These are phyloP conservation scores for Cornus florida DNA, from an alignment of 148 eudicot genomes.

Conservation along the genomic window DNA sequence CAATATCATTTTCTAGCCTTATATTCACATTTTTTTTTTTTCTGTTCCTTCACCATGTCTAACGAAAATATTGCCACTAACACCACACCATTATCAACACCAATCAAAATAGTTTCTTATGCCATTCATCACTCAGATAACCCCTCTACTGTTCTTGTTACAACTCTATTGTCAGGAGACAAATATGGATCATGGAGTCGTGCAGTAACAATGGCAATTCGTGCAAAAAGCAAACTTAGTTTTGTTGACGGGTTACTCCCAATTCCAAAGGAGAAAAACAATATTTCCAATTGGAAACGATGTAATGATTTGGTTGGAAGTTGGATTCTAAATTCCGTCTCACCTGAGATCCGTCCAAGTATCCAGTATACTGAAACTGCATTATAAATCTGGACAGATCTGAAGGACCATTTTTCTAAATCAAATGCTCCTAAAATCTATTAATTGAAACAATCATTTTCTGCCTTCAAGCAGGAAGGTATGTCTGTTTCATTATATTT, in stretches of 20 bases:
- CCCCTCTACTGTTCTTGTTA: conserved; percentile 11
- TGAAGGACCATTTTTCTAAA: conserved; percentile 14
- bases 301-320: no score
- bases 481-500: conserved; percentile 2
- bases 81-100: neutral
- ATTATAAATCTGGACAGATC: conserved; percentile 4
- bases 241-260: conserved; percentile 11
- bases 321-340: conserved; percentile 2
- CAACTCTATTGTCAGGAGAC: conserved; percentile 8
- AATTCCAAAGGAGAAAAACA: neutral
- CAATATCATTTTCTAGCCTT: neutral
- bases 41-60: neutral
- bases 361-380: neutral
- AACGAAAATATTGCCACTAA: neutral
- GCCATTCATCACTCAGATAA: conserved; percentile 11
- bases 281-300: no score
- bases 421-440: conserved; percentile 13
- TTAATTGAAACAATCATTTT: conserved; percentile 2
- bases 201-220: conserved; percentile 1
- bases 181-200: conserved; percentile 8
- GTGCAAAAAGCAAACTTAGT: conserved; percentile 4
- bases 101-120: neutral
- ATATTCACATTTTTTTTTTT: neutral
- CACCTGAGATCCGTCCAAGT: conserved; percentile 17
- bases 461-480: neutral